Percentiles rank a stretch among this genome's conserved stretches.
These are phyloP conservation scores for Jamesozyma jinghongensis DNA, from an alignment of 805 yeast species.

Conservation along the genomic window DNA sequence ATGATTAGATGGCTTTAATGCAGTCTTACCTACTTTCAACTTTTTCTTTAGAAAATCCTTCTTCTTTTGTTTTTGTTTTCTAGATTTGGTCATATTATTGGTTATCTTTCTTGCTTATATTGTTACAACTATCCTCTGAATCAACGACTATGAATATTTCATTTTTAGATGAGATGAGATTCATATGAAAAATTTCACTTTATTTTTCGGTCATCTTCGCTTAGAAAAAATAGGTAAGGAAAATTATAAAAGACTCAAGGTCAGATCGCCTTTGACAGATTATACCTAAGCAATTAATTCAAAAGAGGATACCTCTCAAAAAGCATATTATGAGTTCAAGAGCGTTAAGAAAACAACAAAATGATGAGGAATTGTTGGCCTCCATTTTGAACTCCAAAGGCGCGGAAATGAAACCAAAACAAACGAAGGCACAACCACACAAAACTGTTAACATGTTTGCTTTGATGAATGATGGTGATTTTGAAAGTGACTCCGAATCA, in stretches of 20 bases:
- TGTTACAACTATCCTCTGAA: conserved; percentile 1
- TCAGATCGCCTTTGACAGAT: too few relatives aligned
- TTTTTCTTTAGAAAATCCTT: conserved; percentile 53
- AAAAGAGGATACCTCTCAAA: too few relatives aligned
- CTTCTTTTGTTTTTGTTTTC: conserved; percentile 33
- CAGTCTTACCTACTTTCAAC: conserved; percentile 80
- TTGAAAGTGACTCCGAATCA: conserved; percentile 8
- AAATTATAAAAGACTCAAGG: not conserved
- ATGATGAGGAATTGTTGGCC: conserved; percentile 23
- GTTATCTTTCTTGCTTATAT: too few relatives aligned
- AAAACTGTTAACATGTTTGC: conserved; percentile 20
- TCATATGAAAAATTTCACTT: conserved; percentile 6
- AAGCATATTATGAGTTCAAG: conserved; percentile 27
- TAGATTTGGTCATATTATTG: conserved; percentile 25
- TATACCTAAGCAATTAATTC: too few relatives aligned
- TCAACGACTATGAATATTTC: not conserved
- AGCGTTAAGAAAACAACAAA: conserved; percentile 29
- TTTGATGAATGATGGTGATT: conserved; percentile 20
- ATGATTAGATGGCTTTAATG: conserved; percentile 57
- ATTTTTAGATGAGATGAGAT: conserved; percentile 16
- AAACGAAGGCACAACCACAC: conserved; percentile 1
- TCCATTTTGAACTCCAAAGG: conserved; percentile 12
- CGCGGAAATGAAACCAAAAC: not conserved
- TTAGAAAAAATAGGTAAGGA: not conserved
- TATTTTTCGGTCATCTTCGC: not conserved